These are phyloP conservation scores for Collybia sp. DNA, from an alignment of 768 basidiomycete genomes.

Conservation along the genomic window DNA sequence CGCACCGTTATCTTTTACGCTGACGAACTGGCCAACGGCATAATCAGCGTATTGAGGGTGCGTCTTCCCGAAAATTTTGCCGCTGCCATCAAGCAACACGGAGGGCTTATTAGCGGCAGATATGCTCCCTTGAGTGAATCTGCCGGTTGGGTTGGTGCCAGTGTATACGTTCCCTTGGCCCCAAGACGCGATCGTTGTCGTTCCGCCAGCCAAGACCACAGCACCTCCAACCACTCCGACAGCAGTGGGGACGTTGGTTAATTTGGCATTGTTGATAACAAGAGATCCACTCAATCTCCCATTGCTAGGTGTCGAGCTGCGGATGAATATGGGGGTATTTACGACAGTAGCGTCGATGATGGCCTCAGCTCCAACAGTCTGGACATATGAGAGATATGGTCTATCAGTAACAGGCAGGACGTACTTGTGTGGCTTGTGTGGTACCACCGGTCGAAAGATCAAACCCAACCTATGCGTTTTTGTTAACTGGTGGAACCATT, in stretches of 20 bases:
- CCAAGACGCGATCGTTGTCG: constrained; percentile 57
- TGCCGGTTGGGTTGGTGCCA: constrained; percentile 37
- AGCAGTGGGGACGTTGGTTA: constrained; percentile 58
- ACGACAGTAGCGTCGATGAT: constrained; percentile 60
- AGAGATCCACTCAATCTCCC: constrained; percentile 54
- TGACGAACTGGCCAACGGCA: constrained; percentile 61
- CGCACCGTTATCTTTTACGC: constrained; percentile 67
- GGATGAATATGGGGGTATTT: constrained; percentile 60
- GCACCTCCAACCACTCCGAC: constrained; percentile 52
- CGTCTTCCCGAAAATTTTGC: constrained; percentile 52
- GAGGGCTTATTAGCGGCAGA: constrained; percentile 49
- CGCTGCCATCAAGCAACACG: constrained; percentile 48
- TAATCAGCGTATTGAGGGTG: constrained; percentile 69
- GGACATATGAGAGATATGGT: background rate
- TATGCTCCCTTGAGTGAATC: constrained; percentile 49
- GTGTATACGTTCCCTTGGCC: constrained; percentile 26
- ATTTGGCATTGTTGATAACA: constrained; percentile 57
- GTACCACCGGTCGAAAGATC: constrained; percentile 50
- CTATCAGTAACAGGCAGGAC: background rate
- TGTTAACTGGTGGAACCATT: constrained; percentile 13
- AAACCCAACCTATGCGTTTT: constrained; percentile 44
- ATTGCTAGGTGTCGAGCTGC: constrained; percentile 41
- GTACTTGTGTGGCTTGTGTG: constrained; percentile 34
- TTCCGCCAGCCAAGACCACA: constrained; percentile 55
- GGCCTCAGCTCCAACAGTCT: constrained; percentile 54